These are phyloP conservation scores for Erysimum cheiranthoides DNA, from an alignment of 345 rosid species.

Conservation along the genomic window DNA sequence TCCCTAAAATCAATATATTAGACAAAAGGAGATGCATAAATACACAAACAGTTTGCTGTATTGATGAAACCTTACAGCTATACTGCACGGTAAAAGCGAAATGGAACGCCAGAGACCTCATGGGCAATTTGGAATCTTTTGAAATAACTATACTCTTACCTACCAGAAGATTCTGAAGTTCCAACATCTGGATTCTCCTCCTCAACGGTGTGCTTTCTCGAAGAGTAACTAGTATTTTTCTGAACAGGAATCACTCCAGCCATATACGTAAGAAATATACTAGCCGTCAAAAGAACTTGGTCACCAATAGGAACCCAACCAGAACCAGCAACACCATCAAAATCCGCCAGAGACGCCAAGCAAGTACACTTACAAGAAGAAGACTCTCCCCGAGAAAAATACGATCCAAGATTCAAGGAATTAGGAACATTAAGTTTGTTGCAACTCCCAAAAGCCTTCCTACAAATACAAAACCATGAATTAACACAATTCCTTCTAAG, in stretches of 20 bases:
- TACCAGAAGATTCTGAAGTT: slow-evolving; percentile 72
- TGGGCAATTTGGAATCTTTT: slow-evolving; percentile 33
- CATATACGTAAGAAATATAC: slow-evolving; percentile 76
- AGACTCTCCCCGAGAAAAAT: slow-evolving; percentile 34
- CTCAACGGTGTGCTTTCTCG: slow-evolving; percentile 38
- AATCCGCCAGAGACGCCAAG: slow-evolving; percentile 60
- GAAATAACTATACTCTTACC: slow-evolving; percentile 75
- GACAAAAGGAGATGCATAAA: slow-evolving; percentile 18
- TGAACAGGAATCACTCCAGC: slow-evolving; percentile 80
- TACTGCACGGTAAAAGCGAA: too few species aligned
- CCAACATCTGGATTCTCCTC: slow-evolving; percentile 44
- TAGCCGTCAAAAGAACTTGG: slow-evolving; percentile 73
- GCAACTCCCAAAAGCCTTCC: slow-evolving; percentile 51
- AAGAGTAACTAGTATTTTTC: slow-evolving; percentile 49
- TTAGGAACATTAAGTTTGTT: slow-evolving; percentile 33
- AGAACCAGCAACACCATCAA: slow-evolving; percentile 55
- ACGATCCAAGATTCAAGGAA: slow-evolving; percentile 45
- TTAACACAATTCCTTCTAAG: not conserved
- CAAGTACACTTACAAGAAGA: slow-evolving; percentile 50
- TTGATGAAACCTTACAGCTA: slow-evolving; percentile 1
- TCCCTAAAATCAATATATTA: slow-evolving; percentile 49
- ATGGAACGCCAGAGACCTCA: too few species aligned
- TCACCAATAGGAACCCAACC: slow-evolving; percentile 68
- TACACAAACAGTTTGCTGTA: slow-evolving; percentile 15
- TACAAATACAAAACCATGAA: slow-evolving; percentile 35